phyloP scores from a whole-genome alignment of 495 filamentous ascomycete species.

The Pyronema domesticum region DNA sequence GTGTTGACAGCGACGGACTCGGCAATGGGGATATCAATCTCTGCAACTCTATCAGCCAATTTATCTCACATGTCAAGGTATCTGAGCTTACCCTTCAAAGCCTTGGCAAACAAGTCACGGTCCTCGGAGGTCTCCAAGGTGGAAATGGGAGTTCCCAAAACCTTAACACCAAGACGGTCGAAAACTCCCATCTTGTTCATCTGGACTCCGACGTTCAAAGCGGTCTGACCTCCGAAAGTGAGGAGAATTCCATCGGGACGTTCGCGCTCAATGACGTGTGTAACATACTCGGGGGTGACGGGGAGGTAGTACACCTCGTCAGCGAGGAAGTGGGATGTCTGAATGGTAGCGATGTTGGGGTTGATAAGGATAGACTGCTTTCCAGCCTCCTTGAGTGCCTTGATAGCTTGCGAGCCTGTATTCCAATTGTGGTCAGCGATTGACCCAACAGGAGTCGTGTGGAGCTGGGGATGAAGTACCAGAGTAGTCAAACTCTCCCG shows the following conservation, averaged over 20 bases:
- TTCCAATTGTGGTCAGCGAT: slow-evolving; percentile 11
- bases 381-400: slow-evolving; percentile 92
- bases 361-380: slow-evolving; percentile 94
- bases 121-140: slow-evolving; percentile 92
- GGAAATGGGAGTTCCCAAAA: slow-evolving; percentile 84
- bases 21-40: slow-evolving; percentile 94
- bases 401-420: slow-evolving; percentile 82
- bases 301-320: slow-evolving; percentile 99
- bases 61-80: background rate
- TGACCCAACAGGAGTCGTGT: slow-evolving; percentile 4
- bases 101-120: slow-evolving; percentile 85
- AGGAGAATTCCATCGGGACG: slow-evolving; percentile 91
- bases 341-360: slow-evolving; percentile 96
- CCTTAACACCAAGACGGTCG: slow-evolving; percentile 82
- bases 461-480: slow-evolving; percentile 31
- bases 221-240: slow-evolving; percentile 94
- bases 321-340: slow-evolving; percentile 85
- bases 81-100: slow-evolving; percentile 35
- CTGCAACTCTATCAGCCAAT: slow-evolving; percentile 29
- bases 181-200: slow-evolving; percentile 95
- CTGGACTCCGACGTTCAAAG: slow-evolving; percentile 85
- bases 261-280: slow-evolving; percentile 91
- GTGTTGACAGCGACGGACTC: slow-evolving; percentile 83
- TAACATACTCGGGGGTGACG: slow-evolving; percentile 87
- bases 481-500: slow-evolving; percentile 98